phyloP scores from a whole-genome alignment of 495 filamentous ascomycete genomes.

The Clavariopsis aquatica region DNA sequence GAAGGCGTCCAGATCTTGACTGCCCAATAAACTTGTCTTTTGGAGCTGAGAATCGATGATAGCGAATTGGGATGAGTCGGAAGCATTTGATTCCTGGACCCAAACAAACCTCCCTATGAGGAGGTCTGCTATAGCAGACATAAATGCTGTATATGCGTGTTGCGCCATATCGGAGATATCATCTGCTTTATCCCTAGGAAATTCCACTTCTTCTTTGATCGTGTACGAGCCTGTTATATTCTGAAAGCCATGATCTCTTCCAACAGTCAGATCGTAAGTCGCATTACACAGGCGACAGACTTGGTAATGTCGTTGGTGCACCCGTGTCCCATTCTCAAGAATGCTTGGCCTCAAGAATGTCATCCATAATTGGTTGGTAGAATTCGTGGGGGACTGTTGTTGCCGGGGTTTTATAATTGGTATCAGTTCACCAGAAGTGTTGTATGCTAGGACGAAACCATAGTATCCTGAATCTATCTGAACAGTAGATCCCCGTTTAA shows the following conservation, averaged over 20 bases:
- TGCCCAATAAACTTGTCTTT: slow-evolving; percentile 15
- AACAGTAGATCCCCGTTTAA: neutral
- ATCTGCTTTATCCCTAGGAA: slow-evolving; percentile 4
- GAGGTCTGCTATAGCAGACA: slow-evolving; percentile 13
- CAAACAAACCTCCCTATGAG: slow-evolving; percentile 16
- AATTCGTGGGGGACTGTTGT: slow-evolving; percentile 13
- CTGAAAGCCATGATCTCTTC: slow-evolving; percentile 14
- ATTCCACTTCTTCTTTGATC: slow-evolving; percentile 10
- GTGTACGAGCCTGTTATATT: slow-evolving; percentile 20
- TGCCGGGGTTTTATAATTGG: slow-evolving; percentile 9
- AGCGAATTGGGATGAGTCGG: slow-evolving; percentile 12
- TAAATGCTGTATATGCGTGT: slow-evolving; percentile 25
- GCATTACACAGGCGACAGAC: slow-evolving; percentile 14
- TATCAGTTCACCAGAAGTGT: neutral
- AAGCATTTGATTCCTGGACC: slow-evolving; percentile 5
- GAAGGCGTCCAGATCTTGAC: slow-evolving; percentile 21
- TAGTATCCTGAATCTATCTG: slow-evolving; percentile 14
- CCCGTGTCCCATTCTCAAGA: neutral
- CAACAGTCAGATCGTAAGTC: slow-evolving; percentile 10
- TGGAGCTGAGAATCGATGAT: slow-evolving; percentile 12
- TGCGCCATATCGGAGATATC: slow-evolving; percentile 22
- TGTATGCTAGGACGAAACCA: slow-evolving; percentile 14
- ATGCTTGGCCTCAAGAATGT: slow-evolving; percentile 9
- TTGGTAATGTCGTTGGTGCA: slow-evolving; percentile 16
- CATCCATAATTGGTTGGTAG: slow-evolving; percentile 25